phyloP scores from a whole-genome alignment of 2,329 filamentous ascomycete genomes.

The Ophiostoma sp. region DNA sequence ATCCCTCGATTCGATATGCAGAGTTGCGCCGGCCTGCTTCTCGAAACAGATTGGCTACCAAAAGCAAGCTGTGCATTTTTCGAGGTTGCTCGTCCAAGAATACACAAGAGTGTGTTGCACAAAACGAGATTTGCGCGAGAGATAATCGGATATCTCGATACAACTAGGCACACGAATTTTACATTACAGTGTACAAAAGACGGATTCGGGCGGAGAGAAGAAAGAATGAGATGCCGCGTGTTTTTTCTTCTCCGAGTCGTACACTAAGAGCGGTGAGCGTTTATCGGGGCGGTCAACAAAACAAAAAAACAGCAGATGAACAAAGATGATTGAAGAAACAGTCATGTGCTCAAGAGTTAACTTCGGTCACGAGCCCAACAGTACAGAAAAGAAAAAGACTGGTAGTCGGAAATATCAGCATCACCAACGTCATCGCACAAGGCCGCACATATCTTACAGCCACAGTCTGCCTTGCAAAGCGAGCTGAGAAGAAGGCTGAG shows the following conservation, averaged over 20 bases:
- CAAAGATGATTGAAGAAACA: not conserved
- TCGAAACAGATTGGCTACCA: slow-evolving; percentile 15
- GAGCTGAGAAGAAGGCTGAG: slow-evolving; percentile 16
- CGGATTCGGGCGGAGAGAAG: not conserved
- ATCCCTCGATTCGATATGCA: slow-evolving; percentile 3
- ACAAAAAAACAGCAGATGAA: not conserved
- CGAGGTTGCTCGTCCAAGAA: not conserved
- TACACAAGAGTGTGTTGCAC: slow-evolving; percentile 2
- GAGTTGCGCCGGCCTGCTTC: not conserved
- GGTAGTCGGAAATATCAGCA: not conserved
- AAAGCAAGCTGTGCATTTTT: not conserved
- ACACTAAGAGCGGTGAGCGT: slow-evolving; percentile 22
- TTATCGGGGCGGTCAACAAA: not conserved
- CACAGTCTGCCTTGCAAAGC: slow-evolving; percentile 19
- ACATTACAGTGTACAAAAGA: not conserved
- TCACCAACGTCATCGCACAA: not conserved
- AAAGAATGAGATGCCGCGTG: not conserved
- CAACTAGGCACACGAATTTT: not conserved
- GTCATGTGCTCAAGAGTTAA: not conserved
- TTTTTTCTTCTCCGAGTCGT: slow-evolving; percentile 11
- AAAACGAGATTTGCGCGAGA: not conserved
- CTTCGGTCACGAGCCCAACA: no score
- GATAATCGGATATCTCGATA: not conserved
- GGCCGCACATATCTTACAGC: not conserved
- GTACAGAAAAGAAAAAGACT: not conserved